A percentile compares a stretch with the other conserved stretches of the same genome.
These are phyloP conservation scores for Kwoniella sp. DNA, from an alignment of 768 basidiomycete genomes.

Conservation along the genomic window DNA sequence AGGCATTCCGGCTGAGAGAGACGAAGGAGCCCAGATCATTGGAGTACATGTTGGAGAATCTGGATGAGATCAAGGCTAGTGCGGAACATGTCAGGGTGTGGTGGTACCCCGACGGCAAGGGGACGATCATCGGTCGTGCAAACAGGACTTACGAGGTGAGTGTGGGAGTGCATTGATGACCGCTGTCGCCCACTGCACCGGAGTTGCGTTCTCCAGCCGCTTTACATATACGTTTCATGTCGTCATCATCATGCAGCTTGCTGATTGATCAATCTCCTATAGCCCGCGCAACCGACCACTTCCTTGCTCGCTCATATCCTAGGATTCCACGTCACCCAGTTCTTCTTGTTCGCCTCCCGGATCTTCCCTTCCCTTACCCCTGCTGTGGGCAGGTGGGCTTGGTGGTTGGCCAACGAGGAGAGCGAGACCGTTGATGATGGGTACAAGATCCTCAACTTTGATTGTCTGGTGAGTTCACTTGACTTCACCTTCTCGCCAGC, in stretches of 20 bases:
- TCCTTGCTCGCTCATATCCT: slow-evolving; percentile 62
- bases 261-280: slow-evolving; percentile 3
- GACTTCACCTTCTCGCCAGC: neutral
- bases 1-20: slow-evolving; percentile 79
- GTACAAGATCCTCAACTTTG: slow-evolving; percentile 84
- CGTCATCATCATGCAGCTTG: neutral
- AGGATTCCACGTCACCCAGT: slow-evolving; percentile 78
- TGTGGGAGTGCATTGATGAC: slow-evolving; percentile 30
- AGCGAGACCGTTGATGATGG: slow-evolving; percentile 74
- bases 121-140: slow-evolving; percentile 70
- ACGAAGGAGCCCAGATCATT: slow-evolving; percentile 67
- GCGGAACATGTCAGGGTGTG: slow-evolving; percentile 89
- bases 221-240: too few relatives aligned
- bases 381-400: slow-evolving; percentile 60
- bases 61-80: slow-evolving; percentile 57
- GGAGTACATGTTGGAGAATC: slow-evolving; percentile 50
- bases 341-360: slow-evolving; percentile 76
- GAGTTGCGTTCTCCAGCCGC: neutral
- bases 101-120: slow-evolving; percentile 87
- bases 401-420: slow-evolving; percentile 66
- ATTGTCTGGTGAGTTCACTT: slow-evolving; percentile 74
- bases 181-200: too few relatives aligned
- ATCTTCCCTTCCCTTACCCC: slow-evolving; percentile 67
- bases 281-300: slow-evolving; percentile 40
- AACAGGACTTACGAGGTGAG: slow-evolving; percentile 76